A percentile compares a stretch with the other conserved stretches of the same genome.
These are phyloP conservation scores for Castanea mollissima DNA, from an alignment of 306 rosid genomes.

Conservation along the genomic window DNA sequence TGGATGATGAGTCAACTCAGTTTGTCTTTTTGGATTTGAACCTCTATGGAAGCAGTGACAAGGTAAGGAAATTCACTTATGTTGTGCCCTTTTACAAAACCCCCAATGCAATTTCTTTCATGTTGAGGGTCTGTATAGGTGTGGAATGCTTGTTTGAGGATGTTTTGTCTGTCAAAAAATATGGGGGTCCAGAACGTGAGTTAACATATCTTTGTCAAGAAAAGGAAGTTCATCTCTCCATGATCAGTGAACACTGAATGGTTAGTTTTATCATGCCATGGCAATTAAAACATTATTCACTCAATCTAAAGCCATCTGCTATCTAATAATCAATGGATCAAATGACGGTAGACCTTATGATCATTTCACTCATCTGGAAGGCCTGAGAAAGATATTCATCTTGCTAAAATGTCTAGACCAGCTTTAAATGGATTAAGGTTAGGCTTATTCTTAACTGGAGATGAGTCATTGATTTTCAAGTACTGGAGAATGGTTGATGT, in stretches of 20 bases:
- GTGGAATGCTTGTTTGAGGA: constrained; percentile 56
- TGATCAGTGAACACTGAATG: constrained; percentile 17
- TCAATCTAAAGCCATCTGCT: background rate
- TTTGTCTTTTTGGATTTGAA: constrained; percentile 53
- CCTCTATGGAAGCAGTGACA: constrained; percentile 38
- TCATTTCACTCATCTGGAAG: background rate
- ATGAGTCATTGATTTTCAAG: background rate
- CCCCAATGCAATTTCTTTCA: constrained; percentile 46
- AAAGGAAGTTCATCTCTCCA: constrained; percentile 54
- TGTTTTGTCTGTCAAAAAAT: constrained; percentile 22
- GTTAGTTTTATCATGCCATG: background rate
- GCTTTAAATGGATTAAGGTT: background rate
- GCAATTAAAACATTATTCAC: background rate
- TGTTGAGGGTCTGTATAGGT: constrained; percentile 45
- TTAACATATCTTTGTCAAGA: constrained; percentile 57
- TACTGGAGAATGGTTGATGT: too few relatives aligned
- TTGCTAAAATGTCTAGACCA: background rate
- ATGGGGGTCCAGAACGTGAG: constrained; percentile 66
- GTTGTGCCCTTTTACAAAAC: constrained; percentile 61
- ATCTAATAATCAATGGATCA: background rate
- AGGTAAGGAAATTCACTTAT: constrained; percentile 34
- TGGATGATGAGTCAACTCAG: constrained; percentile 47
- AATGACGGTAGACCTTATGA: background rate
- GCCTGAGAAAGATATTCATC: background rate
- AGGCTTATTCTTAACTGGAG: background rate